Percentiles rank a stretch among this genome's conserved stretches.
These are phyloP conservation scores for Quercus phellos DNA, from an alignment of 331 rosid species.

Conservation along the genomic window DNA sequence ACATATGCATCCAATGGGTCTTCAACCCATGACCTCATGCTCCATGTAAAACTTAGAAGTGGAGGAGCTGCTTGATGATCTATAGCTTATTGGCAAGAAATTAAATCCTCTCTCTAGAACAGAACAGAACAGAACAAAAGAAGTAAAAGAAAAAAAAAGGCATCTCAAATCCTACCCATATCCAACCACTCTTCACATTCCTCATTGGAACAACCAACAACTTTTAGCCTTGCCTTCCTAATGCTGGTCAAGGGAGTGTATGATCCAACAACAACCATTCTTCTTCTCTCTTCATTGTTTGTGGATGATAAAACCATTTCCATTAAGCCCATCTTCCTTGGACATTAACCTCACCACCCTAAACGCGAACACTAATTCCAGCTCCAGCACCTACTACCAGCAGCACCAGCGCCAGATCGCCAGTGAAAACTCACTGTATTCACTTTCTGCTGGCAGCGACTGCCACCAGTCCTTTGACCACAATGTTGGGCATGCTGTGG, in stretches of 20 bases:
- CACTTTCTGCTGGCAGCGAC: constrained; percentile 11
- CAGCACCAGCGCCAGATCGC: constrained; percentile 62
- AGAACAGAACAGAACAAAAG: no score
- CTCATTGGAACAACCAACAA: no score
- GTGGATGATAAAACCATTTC: constrained; percentile 34
- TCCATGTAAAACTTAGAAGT: no score
- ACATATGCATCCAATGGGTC: no score
- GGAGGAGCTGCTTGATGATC: no score
- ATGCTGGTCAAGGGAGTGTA: no score
- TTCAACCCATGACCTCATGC: no score
- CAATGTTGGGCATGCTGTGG: constrained; percentile 52
- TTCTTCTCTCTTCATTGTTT: constrained; percentile 6
- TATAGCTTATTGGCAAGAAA: neutral
- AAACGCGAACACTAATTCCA: constrained; percentile 13
- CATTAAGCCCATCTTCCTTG: constrained; percentile 42
- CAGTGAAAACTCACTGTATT: constrained; percentile 50
- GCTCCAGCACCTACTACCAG: constrained; percentile 25
- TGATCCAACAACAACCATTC: neutral
- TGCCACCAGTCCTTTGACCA: constrained; percentile 29
- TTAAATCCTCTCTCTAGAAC: no score
- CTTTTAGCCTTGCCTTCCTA: no score
- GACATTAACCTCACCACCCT: constrained; percentile 34
- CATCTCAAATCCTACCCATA: no score
- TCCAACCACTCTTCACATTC: no score
- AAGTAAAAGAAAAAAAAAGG: no score